Evolutionary conservation across 108 stramenopile species (phyloP), one percentile per base, ranked within the genome.

Genomic region (Nitzschia sp.): DNA sequence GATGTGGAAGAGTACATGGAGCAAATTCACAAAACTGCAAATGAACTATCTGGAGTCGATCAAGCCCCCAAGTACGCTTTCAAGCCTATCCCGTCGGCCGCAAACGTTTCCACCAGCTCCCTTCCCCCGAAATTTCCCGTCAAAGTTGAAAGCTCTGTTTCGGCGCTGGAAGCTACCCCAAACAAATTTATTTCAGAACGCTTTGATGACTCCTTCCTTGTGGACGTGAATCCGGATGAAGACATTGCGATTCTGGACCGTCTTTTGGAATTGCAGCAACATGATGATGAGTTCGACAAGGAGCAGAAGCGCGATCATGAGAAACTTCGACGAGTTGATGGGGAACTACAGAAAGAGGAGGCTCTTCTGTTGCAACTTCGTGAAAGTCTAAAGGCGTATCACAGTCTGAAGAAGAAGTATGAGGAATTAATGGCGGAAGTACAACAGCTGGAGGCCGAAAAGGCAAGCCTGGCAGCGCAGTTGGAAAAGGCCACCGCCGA

Each of bases 181-280:
- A 36, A 8, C 28, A 48, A 51, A 24, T 3, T 9, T 19, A 13
- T 51, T 46, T 45, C 64, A 31, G 70, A 83, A 56, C 66, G 63
- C 8, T 76, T 73, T 36, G 70, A 80, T 42, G 49, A 69, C 23
- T 71, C 68, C 63, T 80, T 82, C 54, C 78, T 72, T 74, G 85
- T 71, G 31, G 83, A 84, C 19, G 81, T 89, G 45, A 84, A 91
- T 63, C 91, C 94, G 5, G 94, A 92, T 60, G 90, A 89, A 62
- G 94, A 95, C 35, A 87, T 95, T 71, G 82, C 87, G 28, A 90
- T 95, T 26, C 72, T 95, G 21, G 88, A 95, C 45, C 80, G 91
- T 48, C 75, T 95, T 9, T 78, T 95, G 0, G 91, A 92, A 55
- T 76, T 68, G 0, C 94, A 95, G 62, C 87, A 91, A 46, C 82